These are phyloP conservation scores for Rhizopogon vulgaris DNA, from an alignment of 768 basidiomycete genomes.

Conservation along the genomic window DNA sequence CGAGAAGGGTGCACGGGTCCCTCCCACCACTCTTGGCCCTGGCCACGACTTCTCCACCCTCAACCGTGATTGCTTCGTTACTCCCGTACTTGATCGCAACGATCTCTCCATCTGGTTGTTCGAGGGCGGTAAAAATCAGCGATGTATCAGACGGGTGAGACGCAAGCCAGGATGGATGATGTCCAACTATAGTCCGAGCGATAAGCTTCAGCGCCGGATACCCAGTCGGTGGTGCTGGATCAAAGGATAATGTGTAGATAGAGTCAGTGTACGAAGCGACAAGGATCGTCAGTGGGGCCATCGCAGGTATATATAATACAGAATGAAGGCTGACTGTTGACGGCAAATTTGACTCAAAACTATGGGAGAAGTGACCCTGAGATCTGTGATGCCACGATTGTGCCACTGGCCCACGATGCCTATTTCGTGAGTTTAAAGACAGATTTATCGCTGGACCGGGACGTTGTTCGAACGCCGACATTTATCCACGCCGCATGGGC, in stretches of 20 bases:
- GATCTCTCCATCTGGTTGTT: constrained; percentile 61
- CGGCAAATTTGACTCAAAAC: background rate
- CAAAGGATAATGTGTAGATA: constrained; percentile 60
- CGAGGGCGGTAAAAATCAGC: constrained; percentile 60
- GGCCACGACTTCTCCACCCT: constrained; percentile 38
- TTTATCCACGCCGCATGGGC: no score
- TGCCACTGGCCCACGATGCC: no score
- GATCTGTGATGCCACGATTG: no score
- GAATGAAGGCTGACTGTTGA: background rate
- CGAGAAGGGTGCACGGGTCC: constrained; percentile 61
- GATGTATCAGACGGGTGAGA: constrained; percentile 49
- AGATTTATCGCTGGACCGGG: background rate
- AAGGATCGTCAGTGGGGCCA: constrained; percentile 36
- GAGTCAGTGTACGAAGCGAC: constrained; percentile 62
- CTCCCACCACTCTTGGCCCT: constrained; percentile 45
- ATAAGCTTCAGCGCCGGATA: constrained; percentile 45
- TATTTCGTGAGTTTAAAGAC: background rate
- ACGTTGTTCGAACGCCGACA: background rate
- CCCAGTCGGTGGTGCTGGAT: constrained; percentile 49
- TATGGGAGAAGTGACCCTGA: no score
- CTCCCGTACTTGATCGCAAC: constrained; percentile 52
- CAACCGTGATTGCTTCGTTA: constrained; percentile 30
- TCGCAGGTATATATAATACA: background rate
- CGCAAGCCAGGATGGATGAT: constrained; percentile 75
- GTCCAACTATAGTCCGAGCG: constrained; percentile 44